Percentiles rank a stretch among this genome's conserved stretches.
These are phyloP conservation scores for Porphyra umbilicalis DNA, from an alignment of 31 red algal genomes.

Conservation along the genomic window DNA sequence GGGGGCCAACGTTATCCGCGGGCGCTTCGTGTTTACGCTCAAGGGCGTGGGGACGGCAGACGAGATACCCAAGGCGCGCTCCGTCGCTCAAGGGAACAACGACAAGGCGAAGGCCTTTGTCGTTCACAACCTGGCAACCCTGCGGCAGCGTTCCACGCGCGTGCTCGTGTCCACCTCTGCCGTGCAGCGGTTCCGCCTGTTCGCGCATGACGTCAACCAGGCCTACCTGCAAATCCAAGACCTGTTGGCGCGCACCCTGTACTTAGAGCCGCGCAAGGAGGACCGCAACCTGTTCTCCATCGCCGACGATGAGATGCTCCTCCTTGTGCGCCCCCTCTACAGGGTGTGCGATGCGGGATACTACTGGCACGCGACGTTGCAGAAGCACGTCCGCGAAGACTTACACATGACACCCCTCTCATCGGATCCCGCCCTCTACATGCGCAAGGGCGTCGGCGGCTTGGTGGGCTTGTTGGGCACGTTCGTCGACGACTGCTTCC, in stretches of 20 bases:
- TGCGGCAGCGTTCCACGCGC: conserved; percentile 13
- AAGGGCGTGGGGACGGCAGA: conserved; percentile 14
- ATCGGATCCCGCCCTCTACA: conserved; percentile 2
- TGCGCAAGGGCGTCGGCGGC: not conserved
- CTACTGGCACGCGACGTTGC: not conserved
- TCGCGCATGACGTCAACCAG: conserved; percentile 31
- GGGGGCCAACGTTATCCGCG: too few species aligned
- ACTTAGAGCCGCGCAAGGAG: too few species aligned
- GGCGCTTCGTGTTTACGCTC: too few species aligned
- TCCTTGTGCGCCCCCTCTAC: too few species aligned
- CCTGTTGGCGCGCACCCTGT: conserved; percentile 5
- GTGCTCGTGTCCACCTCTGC: conserved; percentile 13
- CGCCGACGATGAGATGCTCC: too few species aligned
- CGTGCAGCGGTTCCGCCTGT: conserved; percentile 5
- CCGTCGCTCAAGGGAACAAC: conserved; percentile 13
- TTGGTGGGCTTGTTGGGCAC: too few species aligned
- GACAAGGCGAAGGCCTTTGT: conserved; percentile 6
- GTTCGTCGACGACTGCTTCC: too few species aligned
- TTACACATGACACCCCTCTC: conserved; percentile 6
- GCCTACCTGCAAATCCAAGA: conserved; percentile 31
- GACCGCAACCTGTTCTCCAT: too few species aligned
- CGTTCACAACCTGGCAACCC: conserved; percentile 19
- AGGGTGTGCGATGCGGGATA: too few species aligned
- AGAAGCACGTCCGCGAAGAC: conserved; percentile 6
- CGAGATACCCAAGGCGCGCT: conserved; percentile 27